A percentile compares a stretch with the other conserved stretches of the same genome.
These are phyloP conservation scores for Globisporangium canariense DNA, from an alignment of 352 stramenopile species.

Conservation along the genomic window DNA sequence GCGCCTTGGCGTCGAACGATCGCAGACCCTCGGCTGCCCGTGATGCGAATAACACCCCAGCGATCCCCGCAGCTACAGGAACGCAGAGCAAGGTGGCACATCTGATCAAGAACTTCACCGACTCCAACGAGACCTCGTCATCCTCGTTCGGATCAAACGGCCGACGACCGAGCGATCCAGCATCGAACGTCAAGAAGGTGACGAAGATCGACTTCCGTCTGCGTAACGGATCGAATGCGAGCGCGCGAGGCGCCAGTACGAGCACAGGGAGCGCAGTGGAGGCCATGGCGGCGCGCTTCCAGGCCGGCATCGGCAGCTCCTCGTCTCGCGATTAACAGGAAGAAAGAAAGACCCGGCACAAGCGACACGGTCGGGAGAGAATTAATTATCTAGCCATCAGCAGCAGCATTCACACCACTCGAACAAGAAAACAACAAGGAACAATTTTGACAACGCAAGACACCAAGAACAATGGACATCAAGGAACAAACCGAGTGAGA, in stretches of 20 bases:
- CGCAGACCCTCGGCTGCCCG: background rate
- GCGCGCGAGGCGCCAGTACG: conserved; percentile 10
- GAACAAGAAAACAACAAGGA: conserved; percentile 2
- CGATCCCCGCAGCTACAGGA: background rate
- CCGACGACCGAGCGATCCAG: conserved; percentile 18
- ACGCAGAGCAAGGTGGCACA: conserved; percentile 53
- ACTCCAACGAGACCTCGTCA: conserved; percentile 17
- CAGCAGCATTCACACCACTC: background rate
- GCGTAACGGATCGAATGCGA: conserved; percentile 34
- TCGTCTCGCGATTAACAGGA: background rate
- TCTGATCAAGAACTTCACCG: conserved; percentile 69
- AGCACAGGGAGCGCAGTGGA: conserved; percentile 16
- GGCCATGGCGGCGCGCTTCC: conserved; percentile 21
- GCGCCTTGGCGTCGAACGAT: conserved; percentile 26
- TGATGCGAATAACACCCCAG: conserved; percentile 17
- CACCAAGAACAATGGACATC: background rate
- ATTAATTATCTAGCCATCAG: conserved; percentile 11
- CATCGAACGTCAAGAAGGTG: conserved; percentile 22
- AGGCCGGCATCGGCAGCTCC: conserved; percentile 6
- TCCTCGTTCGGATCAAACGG: conserved; percentile 2
- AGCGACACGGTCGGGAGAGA: background rate
- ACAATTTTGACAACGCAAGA: conserved; percentile 2
- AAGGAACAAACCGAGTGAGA: background rate
- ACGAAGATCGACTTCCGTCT: conserved; percentile 41
- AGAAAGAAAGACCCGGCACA: background rate